These are phyloP conservation scores for Phialocephala sp. DNA, from an alignment of 2,329 filamentous ascomycete species.

Conservation along the genomic window DNA sequence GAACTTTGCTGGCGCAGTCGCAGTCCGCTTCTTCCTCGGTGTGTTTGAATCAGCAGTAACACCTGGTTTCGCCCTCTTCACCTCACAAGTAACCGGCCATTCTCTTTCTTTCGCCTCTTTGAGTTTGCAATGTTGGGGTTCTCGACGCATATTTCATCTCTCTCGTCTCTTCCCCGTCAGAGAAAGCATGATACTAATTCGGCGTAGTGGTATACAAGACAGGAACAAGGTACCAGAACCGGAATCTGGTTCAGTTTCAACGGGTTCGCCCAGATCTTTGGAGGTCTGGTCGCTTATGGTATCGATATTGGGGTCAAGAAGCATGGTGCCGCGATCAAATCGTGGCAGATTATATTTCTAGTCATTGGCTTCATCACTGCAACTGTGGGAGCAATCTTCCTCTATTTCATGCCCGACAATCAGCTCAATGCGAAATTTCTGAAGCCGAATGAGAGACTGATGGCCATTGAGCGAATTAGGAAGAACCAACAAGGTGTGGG, in stretches of 20 bases:
- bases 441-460: conserved; percentile 50
- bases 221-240: conserved; percentile 67
- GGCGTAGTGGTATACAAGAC: conserved; percentile 68
- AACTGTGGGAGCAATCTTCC: conserved; percentile 48
- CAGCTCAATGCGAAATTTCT: conserved; percentile 52
- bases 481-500: conserved; percentile 64
- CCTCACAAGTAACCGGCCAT: conserved; percentile 52
- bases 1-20: conserved; percentile 65
- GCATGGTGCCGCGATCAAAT: conserved; percentile 55
- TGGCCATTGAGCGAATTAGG: conserved; percentile 53
- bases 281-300: conserved; percentile 66
- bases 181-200: too few species aligned
- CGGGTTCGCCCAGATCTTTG: conserved; percentile 67
- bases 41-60: conserved; percentile 72
- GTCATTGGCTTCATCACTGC: conserved; percentile 53
- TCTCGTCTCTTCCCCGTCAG: too few species aligned
- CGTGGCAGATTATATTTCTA: conserved; percentile 66
- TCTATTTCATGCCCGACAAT: conserved; percentile 50
- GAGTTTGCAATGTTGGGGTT: too few species aligned
- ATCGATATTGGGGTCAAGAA: conserved; percentile 59
- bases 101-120: too few species aligned
- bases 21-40: conserved; percentile 71
- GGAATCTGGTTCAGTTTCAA: conserved; percentile 75
- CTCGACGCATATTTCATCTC: too few species aligned
- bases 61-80: conserved; percentile 71